These are phyloP conservation scores for Huntiella omanensis DNA, from an alignment of 2,329 filamentous ascomycete species.

Conservation along the genomic window DNA sequence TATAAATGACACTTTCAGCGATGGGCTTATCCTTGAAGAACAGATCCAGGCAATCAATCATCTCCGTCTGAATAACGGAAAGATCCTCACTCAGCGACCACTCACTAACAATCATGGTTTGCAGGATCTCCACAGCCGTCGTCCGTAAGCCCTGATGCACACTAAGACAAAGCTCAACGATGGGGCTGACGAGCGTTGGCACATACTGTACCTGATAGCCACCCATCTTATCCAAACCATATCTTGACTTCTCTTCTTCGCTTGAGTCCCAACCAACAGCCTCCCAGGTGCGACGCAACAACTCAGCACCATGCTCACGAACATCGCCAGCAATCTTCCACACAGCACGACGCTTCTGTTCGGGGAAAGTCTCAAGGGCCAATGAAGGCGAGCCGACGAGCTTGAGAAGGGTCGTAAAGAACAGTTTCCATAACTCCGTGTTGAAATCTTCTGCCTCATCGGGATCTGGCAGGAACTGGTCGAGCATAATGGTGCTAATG, in stretches of 20 bases:
- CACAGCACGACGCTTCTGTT: constrained; percentile 86
- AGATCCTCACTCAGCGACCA: constrained; percentile 92
- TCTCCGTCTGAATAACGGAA: constrained; percentile 79
- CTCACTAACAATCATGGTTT: constrained; percentile 97
- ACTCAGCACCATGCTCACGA: constrained; percentile 70
- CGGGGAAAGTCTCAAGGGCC: constrained; percentile 85
- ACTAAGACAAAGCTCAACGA: constrained; percentile 85
- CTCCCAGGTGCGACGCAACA: constrained; percentile 76
- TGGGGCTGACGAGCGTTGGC: constrained; percentile 72
- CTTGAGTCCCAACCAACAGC: constrained; percentile 92
- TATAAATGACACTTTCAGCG: constrained; percentile 78
- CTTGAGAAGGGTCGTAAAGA: constrained; percentile 76
- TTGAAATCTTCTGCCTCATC: constrained; percentile 87
- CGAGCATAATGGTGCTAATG: constrained; percentile 59
- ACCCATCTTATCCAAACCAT: constrained; percentile 67
- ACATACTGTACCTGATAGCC: constrained; percentile 98
- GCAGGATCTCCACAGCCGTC: constrained; percentile 81
- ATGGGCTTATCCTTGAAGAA: constrained; percentile 79
- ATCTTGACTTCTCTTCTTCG: constrained; percentile 57
- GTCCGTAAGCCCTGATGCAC: constrained; percentile 79
- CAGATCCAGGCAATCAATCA: constrained; percentile 81
- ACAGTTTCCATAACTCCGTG: constrained; percentile 82
- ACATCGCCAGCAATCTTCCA: constrained; percentile 99
- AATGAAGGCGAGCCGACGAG: constrained; percentile 77
- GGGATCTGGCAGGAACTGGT: constrained; percentile 67